Base-by-base conservation (phyloP, 1,284 basidiomycete genomes). In the Austropuccinia psidii region DNA sequence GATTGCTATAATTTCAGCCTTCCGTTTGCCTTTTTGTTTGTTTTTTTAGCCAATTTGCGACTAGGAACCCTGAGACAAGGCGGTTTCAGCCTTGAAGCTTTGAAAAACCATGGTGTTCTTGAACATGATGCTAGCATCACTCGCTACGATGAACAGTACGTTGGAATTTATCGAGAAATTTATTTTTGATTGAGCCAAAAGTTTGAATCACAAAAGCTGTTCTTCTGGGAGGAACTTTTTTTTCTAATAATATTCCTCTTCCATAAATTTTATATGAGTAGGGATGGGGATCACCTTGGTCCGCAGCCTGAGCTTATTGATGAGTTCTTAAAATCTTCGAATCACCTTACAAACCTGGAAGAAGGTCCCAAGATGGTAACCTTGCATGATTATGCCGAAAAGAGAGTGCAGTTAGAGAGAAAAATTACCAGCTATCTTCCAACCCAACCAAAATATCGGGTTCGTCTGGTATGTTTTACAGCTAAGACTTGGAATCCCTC, bases 91-190 rank as follows among this genome's bases (percentile, higher is more conserved):
- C 21, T 72, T 49, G 52, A 61, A 17, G 31, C 47, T 27, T 37
- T 72, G 4, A 52, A 61, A 37, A 50, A 39, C 6, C 68, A 72
- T 61, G 68, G 57, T 27, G 33, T 72, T 19, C 27, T 72, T n/a
- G 68, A 72, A 47, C 68, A 72, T 35, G 68, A 72, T 62, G 68
- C 68, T 6, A 72, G 68, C 39, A 72, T 72, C 37, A 54, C n/a
- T 35, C 35, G 68, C 19, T 49, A 50, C 31, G 55, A 72, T 61
- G 21, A 29, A 24, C 21, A 37, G 68, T 72, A 41, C 43, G 47
- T 27, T 17, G 19, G 33, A 27, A 17, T 57, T 21, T 31, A 13
- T 19, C 5, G n/a, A n/a, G 35, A 19, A 6, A 5, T 37, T 43
- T n/a, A 13, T 4, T n/a, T 1, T 29, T 17, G 21, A 55, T 33